phyloP scores from a whole-genome alignment of 306 rosid genomes.

The Vigna nakashimae region DNA sequence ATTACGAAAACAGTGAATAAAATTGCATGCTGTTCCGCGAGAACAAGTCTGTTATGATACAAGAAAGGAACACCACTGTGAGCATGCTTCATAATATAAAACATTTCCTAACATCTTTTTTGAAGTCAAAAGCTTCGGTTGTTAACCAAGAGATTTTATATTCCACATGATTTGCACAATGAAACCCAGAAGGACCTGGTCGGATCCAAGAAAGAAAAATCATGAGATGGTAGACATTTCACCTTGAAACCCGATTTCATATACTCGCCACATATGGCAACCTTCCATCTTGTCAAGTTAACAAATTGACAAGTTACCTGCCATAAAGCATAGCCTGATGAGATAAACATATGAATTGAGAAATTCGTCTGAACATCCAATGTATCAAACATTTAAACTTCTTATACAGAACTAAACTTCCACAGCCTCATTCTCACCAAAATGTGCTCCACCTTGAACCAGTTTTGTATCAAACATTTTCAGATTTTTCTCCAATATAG shows the following conservation, averaged over 20 bases:
- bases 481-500: constrained; percentile 18
- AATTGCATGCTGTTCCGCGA: constrained; percentile 90
- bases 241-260: constrained; percentile 90
- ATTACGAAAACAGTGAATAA: constrained; percentile 92
- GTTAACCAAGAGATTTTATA: constrained; percentile 36
- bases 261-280: constrained; percentile 97
- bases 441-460: constrained; percentile 4
- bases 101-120: constrained; percentile 28
- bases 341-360: constrained; percentile 25
- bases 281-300: constrained; percentile 87
- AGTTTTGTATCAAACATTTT: constrained; percentile 23
- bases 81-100: constrained; percentile 21
- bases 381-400: not conserved
- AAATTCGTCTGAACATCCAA: not conserved
- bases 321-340: constrained; percentile 44
- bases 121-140: constrained; percentile 13
- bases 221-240: constrained; percentile 35
- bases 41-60: constrained; percentile 77
- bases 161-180: constrained; percentile 36
- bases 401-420: constrained; percentile 27
- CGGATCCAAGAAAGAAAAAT: constrained; percentile 33
- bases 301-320: constrained; percentile 85
- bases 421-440: constrained; percentile 15
- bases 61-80: constrained; percentile 23
- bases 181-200: constrained; percentile 12